phyloP scores from a whole-genome alignment of 2,329 filamentous ascomycete genomes.

The Dothideomycetes sp. region DNA sequence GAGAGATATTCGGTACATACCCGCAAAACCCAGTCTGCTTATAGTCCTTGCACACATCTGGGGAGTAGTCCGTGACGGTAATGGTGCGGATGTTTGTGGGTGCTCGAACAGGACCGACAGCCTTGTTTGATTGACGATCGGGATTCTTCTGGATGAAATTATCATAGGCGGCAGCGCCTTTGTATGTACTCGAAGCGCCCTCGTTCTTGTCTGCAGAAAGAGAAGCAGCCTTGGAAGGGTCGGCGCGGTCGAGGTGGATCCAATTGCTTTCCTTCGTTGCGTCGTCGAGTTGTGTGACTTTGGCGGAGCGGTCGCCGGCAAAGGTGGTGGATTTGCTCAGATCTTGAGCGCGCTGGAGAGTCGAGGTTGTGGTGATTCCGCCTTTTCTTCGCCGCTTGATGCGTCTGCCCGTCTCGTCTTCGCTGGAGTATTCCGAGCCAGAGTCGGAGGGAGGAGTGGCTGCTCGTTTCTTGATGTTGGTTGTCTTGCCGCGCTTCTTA shows the following conservation, averaged over 20 bases:
- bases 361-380: slow-evolving; percentile 46
- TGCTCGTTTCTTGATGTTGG: slow-evolving; percentile 69
- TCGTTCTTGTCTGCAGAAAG: slow-evolving; percentile 13
- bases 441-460: slow-evolving; percentile 63
- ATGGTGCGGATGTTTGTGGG: slow-evolving; percentile 83
- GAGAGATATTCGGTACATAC: too few relatives aligned
- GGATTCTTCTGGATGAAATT: slow-evolving; percentile 74
- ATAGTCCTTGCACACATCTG: slow-evolving; percentile 93
- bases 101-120: slow-evolving; percentile 78
- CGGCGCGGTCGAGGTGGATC: slow-evolving; percentile 60
- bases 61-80: slow-evolving; percentile 80
- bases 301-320: slow-evolving; percentile 48
- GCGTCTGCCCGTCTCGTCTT: slow-evolving; percentile 64
- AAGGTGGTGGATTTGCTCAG: slow-evolving; percentile 30
- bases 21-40: slow-evolving; percentile 59
- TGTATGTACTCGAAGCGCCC: slow-evolving; percentile 55
- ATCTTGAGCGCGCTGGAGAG: slow-evolving; percentile 20
- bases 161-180: slow-evolving; percentile 59
- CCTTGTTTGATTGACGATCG: slow-evolving; percentile 49
- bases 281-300: slow-evolving; percentile 62
- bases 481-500: slow-evolving; percentile 76
- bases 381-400: slow-evolving; percentile 71
- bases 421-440: slow-evolving; percentile 58
- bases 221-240: slow-evolving; percentile 1
- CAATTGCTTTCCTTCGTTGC: slow-evolving; percentile 84